Evolutionary conservation across 352 stramenopile species (phyloP).

Genomic region (Phytopythium chamaehyphon): DNA sequence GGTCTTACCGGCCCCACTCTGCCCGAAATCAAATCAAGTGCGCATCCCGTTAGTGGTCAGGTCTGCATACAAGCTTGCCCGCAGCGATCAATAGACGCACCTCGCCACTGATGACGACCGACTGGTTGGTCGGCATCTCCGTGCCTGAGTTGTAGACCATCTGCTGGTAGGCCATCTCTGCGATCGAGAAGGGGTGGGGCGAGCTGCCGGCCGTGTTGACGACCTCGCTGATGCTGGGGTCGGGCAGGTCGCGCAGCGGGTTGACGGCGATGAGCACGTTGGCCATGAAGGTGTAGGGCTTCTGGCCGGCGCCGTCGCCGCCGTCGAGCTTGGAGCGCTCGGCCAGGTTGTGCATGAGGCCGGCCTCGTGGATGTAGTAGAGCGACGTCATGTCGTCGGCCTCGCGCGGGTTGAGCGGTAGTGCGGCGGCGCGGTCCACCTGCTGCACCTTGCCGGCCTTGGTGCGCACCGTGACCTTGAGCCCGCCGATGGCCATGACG

Average conservation of each 20-base stretch:
- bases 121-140: constrained; percentile 84
- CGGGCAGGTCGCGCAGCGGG: constrained; percentile 77
- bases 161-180: constrained; percentile 90
- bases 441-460: constrained; percentile 82
- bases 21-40: background rate
- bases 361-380: constrained; percentile 93
- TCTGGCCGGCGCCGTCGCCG: constrained; percentile 54
- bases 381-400: constrained; percentile 94
- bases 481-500: constrained; percentile 82
- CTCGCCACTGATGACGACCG: constrained; percentile 83
- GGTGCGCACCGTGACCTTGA: constrained; percentile 85
- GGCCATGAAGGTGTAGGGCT: constrained; percentile 93
- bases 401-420: constrained; percentile 80
- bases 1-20: constrained; percentile 85
- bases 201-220: constrained; percentile 66
- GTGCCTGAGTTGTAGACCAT: constrained; percentile 88
- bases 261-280: constrained; percentile 93
- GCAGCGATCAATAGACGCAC: background rate
- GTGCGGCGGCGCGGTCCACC: constrained; percentile 66
- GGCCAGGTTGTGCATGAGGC: constrained; percentile 95
- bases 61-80: too few species aligned
- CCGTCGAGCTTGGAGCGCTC: constrained; percentile 86
- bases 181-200: constrained; percentile 85
- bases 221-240: constrained; percentile 77
- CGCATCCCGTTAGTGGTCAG: too few species aligned